phyloP scores from a whole-genome alignment of 1,284 basidiomycete species.

The Ceratobasidium sp. region DNA sequence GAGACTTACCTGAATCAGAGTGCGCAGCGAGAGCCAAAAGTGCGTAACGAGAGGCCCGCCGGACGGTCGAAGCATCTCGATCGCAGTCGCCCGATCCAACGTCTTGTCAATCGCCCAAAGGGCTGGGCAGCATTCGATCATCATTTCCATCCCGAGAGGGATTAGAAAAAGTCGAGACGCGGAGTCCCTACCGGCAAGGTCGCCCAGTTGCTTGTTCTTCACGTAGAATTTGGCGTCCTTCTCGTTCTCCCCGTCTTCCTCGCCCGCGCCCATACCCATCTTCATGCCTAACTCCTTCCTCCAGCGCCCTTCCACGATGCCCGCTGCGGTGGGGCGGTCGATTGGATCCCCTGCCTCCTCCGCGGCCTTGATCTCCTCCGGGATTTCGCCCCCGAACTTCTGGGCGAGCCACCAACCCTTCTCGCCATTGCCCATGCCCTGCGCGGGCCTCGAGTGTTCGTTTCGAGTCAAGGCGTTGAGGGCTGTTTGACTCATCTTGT shows the following conservation, averaged over 20 bases:
- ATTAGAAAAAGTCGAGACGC: neutral
- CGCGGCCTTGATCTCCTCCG: neutral
- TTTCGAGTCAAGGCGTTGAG: neutral
- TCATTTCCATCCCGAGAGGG: constrained; percentile 1
- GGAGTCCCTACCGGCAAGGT: neutral
- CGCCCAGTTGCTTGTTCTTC: neutral
- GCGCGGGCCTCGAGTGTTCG: neutral
- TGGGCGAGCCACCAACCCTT: neutral
- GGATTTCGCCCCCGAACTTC: neutral
- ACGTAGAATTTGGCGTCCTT: neutral
- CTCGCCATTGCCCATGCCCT: neutral
- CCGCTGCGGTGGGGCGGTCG: neutral
- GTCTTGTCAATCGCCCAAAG: neutral
- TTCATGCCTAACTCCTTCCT: neutral
- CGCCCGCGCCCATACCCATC: neutral
- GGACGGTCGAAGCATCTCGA: neutral
- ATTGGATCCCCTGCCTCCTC: neutral
- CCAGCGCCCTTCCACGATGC: neutral
- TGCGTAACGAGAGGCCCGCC: neutral
- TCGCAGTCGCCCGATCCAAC: neutral
- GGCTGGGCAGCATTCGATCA: neutral
- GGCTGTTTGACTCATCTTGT: neutral
- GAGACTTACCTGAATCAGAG: neutral
- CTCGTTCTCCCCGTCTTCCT: neutral
- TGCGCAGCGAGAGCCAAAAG: neutral